Evolutionary conservation across 345 rosid species (phyloP).

Genomic region (Syzygium oleosum): DNA sequence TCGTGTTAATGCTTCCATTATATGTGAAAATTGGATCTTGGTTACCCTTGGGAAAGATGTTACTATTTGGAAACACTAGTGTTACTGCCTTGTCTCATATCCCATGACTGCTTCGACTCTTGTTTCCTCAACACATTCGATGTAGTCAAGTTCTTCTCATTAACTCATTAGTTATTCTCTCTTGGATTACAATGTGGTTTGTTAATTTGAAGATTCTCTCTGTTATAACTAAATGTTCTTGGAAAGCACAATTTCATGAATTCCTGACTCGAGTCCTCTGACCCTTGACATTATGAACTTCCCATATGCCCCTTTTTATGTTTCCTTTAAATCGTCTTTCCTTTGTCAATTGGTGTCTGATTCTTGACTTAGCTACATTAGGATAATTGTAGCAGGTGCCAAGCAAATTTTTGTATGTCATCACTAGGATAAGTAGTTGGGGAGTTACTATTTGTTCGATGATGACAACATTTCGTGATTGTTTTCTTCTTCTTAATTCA

Average conservation of each 20-base stretch:
- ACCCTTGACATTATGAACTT: background rate
- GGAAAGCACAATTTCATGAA: background rate
- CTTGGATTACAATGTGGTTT: background rate
- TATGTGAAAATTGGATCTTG: background rate
- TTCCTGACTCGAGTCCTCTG: background rate
- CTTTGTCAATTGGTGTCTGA: background rate
- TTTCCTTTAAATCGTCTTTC: background rate
- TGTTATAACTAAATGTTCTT: background rate
- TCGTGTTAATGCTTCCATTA: background rate
- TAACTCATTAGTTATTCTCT: background rate
- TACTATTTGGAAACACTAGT: background rate
- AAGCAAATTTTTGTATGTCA: background rate
- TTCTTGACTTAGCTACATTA: background rate
- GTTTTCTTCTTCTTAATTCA: background rate
- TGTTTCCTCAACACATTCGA: background rate
- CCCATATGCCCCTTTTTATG: background rate
- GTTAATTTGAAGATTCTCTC: background rate
- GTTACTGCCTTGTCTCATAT: background rate
- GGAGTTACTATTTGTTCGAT: background rate
- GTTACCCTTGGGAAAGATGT: background rate
- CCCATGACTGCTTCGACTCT: background rate
- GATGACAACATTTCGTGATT: background rate
- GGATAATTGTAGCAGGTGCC: background rate
- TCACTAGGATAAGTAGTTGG: background rate
- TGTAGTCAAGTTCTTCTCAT: background rate